A percentile compares a stretch with the other conserved stretches of the same genome.
Evolutionary conservation across 176 grass and related monocot genomes (phyloP).

Genomic region (Oryza glaberrima): DNA sequence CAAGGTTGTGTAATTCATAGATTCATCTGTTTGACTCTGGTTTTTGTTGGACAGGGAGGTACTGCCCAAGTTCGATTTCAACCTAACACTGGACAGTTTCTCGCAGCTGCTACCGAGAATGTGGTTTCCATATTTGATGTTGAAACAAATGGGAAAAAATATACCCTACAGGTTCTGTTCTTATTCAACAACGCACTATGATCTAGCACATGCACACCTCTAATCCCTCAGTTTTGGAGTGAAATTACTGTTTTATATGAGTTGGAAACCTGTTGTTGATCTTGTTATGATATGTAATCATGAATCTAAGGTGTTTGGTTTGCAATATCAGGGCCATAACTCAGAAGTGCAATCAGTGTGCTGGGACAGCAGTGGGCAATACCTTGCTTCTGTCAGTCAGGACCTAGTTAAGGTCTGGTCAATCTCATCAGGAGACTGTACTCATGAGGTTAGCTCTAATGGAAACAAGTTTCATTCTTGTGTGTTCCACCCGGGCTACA

Average conservation of each 20-base stretch:
- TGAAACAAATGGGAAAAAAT: conserved; percentile 73
- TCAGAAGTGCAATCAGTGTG: conserved; percentile 91
- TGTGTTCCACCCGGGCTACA: conserved; percentile 85
- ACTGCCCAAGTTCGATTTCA: conserved; percentile 96
- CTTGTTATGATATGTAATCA: background rate
- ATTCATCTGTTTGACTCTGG: background rate
- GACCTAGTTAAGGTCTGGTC: conserved; percentile 98
- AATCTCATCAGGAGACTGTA: conserved; percentile 74
- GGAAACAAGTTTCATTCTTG: conserved; percentile 99
- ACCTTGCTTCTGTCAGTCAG: conserved; percentile 90
- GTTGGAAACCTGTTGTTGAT: background rate
- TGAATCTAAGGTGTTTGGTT: conserved; percentile 33
- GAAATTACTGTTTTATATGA: background rate
- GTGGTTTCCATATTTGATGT: conserved; percentile 85
- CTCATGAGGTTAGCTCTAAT: conserved; percentile 88
- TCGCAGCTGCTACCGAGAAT: conserved; percentile 83
- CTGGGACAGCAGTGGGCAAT: conserved; percentile 92
- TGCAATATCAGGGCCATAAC: conserved; percentile 70
- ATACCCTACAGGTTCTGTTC: conserved; percentile 68
- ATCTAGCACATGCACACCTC: conserved; percentile 7
- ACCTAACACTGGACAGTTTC: conserved; percentile 70
- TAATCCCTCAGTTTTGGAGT: background rate
- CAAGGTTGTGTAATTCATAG: background rate
- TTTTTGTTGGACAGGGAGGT: conserved; percentile 68
- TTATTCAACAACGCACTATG: conserved; percentile 11